A percentile compares a stretch with the other conserved stretches of the same genome.
phyloP scores from a whole-genome alignment of 2,329 filamentous ascomycete genomes.

The Stagonosporopsis tanaceti region DNA sequence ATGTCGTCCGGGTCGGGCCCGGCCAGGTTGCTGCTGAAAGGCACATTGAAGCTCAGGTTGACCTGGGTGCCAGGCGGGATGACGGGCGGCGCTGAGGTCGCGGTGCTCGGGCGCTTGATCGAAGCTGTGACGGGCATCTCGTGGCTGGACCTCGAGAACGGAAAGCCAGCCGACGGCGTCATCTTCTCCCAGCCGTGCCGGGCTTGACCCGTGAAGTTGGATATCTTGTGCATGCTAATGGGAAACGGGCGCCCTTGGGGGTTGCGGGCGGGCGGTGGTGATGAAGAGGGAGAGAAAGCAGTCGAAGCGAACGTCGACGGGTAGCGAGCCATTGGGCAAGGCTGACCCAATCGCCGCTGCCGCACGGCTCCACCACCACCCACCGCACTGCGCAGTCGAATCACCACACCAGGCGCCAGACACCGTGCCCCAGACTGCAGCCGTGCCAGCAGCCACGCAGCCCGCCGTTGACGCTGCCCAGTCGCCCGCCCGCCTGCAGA shows the following conservation, averaged over 20 bases:
- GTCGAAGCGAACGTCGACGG: conserved; percentile 18
- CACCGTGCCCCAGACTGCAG: conserved; percentile 14
- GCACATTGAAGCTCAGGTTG: conserved; percentile 96
- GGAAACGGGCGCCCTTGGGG: conserved; percentile 38
- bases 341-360: conserved; percentile 24
- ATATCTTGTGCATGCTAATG: conserved; percentile 70
- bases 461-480: conserved; percentile 5
- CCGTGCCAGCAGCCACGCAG: conserved; percentile 7
- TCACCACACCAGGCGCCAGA: conserved; percentile 18
- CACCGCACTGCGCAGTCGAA: conserved; percentile 3
- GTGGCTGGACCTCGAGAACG: conserved; percentile 67
- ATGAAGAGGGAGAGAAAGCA: conserved; percentile 31
- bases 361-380: conserved; percentile 10
- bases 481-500: background rate
- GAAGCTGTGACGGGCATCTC: conserved; percentile 61
- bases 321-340: conserved; percentile 24
- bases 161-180: conserved; percentile 68
- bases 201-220: conserved; percentile 71
- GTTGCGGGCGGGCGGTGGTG: conserved; percentile 34
- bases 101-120: conserved; percentile 64
- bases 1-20: conserved; percentile 95
- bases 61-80: conserved; percentile 78
- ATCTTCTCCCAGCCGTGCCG: conserved; percentile 74
- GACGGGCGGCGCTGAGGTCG: conserved; percentile 62
- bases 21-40: conserved; percentile 89